Conservation (phyloP, 2,329 filamentous ascomycete genomes). For the Colletotrichum kahawae region DNA sequence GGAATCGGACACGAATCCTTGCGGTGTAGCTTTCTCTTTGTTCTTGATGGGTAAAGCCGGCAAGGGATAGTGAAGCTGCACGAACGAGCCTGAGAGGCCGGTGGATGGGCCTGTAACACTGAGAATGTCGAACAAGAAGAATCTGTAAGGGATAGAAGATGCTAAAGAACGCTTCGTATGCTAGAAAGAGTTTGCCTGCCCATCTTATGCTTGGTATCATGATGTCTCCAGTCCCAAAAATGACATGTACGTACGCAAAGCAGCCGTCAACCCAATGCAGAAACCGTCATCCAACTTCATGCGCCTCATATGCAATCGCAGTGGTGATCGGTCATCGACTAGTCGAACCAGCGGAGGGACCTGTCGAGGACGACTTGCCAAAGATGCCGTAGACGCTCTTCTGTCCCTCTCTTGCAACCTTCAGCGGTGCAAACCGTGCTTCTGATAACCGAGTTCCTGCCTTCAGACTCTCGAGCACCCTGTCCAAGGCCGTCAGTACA, state of each 20-base stretch:
- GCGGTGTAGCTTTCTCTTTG: neutral
- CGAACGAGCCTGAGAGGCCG: neutral
- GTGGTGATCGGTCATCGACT: neutral
- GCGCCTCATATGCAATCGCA: neutral
- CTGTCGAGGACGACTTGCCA: neutral
- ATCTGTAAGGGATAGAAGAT: neutral
- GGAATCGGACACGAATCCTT: neutral
- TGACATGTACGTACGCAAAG: neutral
- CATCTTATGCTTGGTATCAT: neutral
- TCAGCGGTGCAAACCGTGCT: constrained; percentile 69
- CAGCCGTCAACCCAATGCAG: neutral
- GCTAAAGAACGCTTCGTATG: neutral
- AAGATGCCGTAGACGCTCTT: constrained; percentile 65
- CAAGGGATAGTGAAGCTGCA: neutral
- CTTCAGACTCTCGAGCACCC: constrained; percentile 84
- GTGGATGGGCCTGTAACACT: neutral
- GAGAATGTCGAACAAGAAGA: neutral
- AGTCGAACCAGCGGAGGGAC: neutral
- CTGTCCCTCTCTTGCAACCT: constrained; percentile 66
- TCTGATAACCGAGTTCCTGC: constrained; percentile 77
- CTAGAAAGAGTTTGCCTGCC: neutral
- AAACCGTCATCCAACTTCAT: neutral
- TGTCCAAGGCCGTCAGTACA: constrained; percentile 31
- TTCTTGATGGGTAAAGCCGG: neutral
- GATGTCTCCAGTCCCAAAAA: neutral